These are phyloP conservation scores for Tylopilus plumbeoviolaceoides DNA, from an alignment of 768 basidiomycete species.

Conservation along the genomic window DNA sequence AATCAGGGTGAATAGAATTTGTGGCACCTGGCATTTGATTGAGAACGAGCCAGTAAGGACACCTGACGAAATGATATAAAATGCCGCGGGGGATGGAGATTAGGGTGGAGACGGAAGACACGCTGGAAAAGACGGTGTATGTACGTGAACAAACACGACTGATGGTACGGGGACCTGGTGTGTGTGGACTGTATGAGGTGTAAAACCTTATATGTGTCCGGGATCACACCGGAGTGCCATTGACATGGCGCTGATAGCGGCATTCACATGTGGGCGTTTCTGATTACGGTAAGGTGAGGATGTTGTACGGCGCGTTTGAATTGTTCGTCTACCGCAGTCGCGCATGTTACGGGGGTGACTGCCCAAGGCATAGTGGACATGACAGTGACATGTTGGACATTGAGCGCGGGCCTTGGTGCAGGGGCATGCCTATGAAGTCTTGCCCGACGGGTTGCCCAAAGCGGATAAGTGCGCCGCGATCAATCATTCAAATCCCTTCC, in stretches of 20 bases:
- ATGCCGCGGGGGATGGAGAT: slow-evolving; percentile 32
- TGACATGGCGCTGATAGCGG: slow-evolving; percentile 25
- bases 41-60: slow-evolving; percentile 11
- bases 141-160: slow-evolving; percentile 35
- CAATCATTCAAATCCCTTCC: slow-evolving; percentile 17
- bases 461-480: slow-evolving; percentile 23
- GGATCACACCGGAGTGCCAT: slow-evolving; percentile 26
- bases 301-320: slow-evolving; percentile 29
- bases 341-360: slow-evolving; percentile 13
- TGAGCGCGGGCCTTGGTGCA: slow-evolving; percentile 13
- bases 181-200: slow-evolving; percentile 30
- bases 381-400: slow-evolving; percentile 28
- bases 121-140: slow-evolving; percentile 28
- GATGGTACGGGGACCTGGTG: slow-evolving; percentile 33
- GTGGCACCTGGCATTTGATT: slow-evolving; percentile 14
- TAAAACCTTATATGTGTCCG: slow-evolving; percentile 31
- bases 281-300: slow-evolving; percentile 31
- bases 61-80: slow-evolving; percentile 17
- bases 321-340: slow-evolving; percentile 17
- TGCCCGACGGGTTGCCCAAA: slow-evolving; percentile 26
- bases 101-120: slow-evolving; percentile 30
- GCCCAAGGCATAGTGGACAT: slow-evolving; percentile 15
- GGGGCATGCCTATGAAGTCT: slow-evolving; percentile 24
- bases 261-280: slow-evolving; percentile 34
- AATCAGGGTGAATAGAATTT: slow-evolving; percentile 6